Conservation (phyloP, 2,329 filamentous ascomycete genomes). For the Venturia effusa region DNA sequence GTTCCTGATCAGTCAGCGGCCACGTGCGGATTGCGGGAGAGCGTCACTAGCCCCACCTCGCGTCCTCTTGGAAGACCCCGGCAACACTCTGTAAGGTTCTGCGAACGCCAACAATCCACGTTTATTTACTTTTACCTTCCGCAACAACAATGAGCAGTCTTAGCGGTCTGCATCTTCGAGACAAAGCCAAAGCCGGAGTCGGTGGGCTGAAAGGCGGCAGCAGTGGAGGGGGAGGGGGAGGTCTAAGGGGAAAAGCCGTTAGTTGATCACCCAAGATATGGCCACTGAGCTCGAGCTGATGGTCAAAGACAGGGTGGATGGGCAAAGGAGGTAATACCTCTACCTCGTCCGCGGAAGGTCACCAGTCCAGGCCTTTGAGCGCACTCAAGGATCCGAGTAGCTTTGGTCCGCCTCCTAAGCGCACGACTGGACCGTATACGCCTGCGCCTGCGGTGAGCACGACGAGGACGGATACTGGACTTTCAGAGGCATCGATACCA, state of each 20-base stretch:
- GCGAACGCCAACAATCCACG: not conserved
- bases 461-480: not conserved
- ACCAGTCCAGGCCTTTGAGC: slow-evolving; percentile 52
- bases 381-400: slow-evolving; percentile 63
- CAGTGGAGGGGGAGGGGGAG: slow-evolving; percentile 16
- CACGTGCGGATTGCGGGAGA: not conserved
- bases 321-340: slow-evolving; percentile 43
- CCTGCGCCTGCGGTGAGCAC: not conserved
- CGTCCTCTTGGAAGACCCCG: not conserved
- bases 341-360: slow-evolving; percentile 29
- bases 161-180: slow-evolving; percentile 19
- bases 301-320: slow-evolving; percentile 44
- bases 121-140: not conserved
- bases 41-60: not conserved
- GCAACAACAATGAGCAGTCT: not conserved
- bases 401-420: slow-evolving; percentile 74
- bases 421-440: slow-evolving; percentile 5
- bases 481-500: not conserved
- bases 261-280: not conserved
- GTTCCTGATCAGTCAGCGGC: not conserved
- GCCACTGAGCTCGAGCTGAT: slow-evolving; percentile 14
- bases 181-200: slow-evolving; percentile 37
- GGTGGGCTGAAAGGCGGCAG: slow-evolving; percentile 24
- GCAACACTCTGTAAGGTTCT: not conserved
- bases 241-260: slow-evolving; percentile 44